A percentile compares a stretch with the other conserved stretches of the same genome.
Evolutionary conservation across 2,329 filamentous ascomycete genomes (phyloP).

Genomic region (Colletotrichum australisinense): DNA sequence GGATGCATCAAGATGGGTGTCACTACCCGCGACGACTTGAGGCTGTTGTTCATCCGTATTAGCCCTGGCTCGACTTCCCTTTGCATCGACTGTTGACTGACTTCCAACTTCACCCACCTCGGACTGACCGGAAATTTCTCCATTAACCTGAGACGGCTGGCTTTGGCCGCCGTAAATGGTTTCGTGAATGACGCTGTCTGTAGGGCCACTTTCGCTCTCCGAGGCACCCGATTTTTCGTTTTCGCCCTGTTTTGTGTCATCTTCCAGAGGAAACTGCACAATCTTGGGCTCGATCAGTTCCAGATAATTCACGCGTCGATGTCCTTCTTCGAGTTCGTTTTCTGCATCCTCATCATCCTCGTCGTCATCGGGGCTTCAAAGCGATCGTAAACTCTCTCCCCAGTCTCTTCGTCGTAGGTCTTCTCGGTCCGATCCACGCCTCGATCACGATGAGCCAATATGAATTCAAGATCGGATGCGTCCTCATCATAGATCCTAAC

Average conservation of each 20-base stretch:
- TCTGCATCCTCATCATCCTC: slow-evolving; percentile 67
- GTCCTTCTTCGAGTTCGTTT: slow-evolving; percentile 68
- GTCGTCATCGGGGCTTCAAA: slow-evolving; percentile 78
- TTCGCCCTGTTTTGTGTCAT: slow-evolving; percentile 37
- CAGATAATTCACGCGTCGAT: slow-evolving; percentile 67
- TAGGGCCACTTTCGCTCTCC: background rate
- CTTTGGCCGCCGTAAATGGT: slow-evolving; percentile 35
- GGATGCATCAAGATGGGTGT: background rate
- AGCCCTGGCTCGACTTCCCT: slow-evolving; percentile 30
- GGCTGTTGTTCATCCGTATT: slow-evolving; percentile 24
- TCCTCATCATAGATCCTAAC: slow-evolving; percentile 65
- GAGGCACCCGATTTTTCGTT: slow-evolving; percentile 36
- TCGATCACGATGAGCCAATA: slow-evolving; percentile 77
- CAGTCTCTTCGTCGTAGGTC: slow-evolving; percentile 73
- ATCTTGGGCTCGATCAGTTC: slow-evolving; percentile 78
- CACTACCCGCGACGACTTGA: background rate
- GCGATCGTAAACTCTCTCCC: slow-evolving; percentile 78
- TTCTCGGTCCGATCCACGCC: slow-evolving; percentile 66
- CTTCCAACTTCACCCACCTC: slow-evolving; percentile 41
- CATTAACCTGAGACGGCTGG: slow-evolving; percentile 14
- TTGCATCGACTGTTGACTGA: slow-evolving; percentile 42
- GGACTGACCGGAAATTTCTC: slow-evolving; percentile 32
- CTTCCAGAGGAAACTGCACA: slow-evolving; percentile 54
- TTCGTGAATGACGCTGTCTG: slow-evolving; percentile 40
- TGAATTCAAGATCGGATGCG: slow-evolving; percentile 65